Conservation (phyloP, 2,329 filamentous ascomycete genomes). For the Penicillium sp. region DNA sequence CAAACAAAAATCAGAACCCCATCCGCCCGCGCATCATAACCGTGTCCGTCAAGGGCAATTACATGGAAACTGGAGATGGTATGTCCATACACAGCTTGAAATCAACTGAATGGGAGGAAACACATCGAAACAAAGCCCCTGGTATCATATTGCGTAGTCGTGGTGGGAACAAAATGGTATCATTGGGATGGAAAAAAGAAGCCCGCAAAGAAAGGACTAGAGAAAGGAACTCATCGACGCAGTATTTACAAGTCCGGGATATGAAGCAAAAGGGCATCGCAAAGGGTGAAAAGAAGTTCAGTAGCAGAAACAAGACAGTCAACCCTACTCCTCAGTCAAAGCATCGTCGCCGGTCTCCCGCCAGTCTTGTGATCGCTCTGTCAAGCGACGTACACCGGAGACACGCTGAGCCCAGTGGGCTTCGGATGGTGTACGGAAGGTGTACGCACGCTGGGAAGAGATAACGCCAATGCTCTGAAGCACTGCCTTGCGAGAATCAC, state of each 20-base stretch:
- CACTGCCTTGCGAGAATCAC: constrained; percentile 92
- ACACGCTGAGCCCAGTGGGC: constrained; percentile 83
- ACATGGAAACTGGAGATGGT: constrained; percentile 21
- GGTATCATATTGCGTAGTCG: constrained; percentile 37
- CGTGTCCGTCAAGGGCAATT: constrained; percentile 19
- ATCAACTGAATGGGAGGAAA: constrained; percentile 19
- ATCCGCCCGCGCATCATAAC: constrained; percentile 16
- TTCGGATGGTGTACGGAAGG: constrained; percentile 86
- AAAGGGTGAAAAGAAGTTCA: constrained; percentile 2
- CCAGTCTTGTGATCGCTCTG: constrained; percentile 85
- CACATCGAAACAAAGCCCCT: constrained; percentile 25
- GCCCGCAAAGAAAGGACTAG: constrained; percentile 11
- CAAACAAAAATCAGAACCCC: background rate
- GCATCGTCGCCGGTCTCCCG: constrained; percentile 78
- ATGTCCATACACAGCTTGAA: constrained; percentile 17
- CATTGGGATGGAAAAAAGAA: constrained; percentile 27
- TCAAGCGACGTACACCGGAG: constrained; percentile 72
- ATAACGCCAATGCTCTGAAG: constrained; percentile 96
- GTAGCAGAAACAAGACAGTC: background rate
- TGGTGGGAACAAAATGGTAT: constrained; percentile 43
- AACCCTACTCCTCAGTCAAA: constrained; percentile 50
- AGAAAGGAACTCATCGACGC: background rate
- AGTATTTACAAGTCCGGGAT: constrained; percentile 5
- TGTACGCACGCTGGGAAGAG: constrained; percentile 87
- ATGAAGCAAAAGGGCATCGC: background rate